phyloP scores from a whole-genome alignment of 805 yeast species.

The Candida khao-thaluensis region DNA sequence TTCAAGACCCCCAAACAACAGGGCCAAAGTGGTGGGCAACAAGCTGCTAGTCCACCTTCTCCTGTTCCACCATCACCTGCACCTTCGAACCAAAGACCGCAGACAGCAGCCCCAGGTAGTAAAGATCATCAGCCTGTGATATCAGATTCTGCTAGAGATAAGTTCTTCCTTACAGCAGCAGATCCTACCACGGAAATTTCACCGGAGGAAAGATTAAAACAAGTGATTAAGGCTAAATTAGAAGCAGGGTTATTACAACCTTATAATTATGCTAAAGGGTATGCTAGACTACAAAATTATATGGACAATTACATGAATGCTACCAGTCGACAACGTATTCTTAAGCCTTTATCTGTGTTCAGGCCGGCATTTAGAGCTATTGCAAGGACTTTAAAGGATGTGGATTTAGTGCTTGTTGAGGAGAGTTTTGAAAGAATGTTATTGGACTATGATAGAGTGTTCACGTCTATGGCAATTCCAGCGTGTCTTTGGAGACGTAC shows the following conservation, averaged over 20 bases:
- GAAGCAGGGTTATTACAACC: conserved; percentile 93
- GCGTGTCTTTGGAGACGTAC: conserved; percentile 97
- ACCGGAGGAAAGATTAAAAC: conserved; percentile 89
- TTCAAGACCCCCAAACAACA: conserved; percentile 12
- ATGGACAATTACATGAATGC: conserved; percentile 92
- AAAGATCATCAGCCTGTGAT: conserved; percentile 39
- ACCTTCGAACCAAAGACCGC: conserved; percentile 4
- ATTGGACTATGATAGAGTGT: conserved; percentile 89
- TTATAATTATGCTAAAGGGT: conserved; percentile 90
- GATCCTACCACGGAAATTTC: conserved; percentile 94
- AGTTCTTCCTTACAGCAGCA: conserved; percentile 92
- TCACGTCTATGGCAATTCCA: conserved; percentile 96
- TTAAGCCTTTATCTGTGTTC: conserved; percentile 80
- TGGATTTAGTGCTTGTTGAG: conserved; percentile 87
- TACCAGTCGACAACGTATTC: conserved; percentile 76
- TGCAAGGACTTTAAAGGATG: conserved; percentile 85
- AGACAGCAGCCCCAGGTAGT: background rate
- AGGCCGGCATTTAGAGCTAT: conserved; percentile 93
- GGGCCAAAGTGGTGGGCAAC: conserved; percentile 11
- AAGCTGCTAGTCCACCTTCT: conserved; percentile 1
- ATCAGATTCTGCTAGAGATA: conserved; percentile 82
- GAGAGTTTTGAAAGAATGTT: conserved; percentile 93
- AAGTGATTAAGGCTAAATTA: conserved; percentile 89
- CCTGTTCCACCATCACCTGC: conserved; percentile 6
- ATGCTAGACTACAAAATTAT: conserved; percentile 82